These are phyloP conservation scores for Cronartium ribicola DNA, from an alignment of 1,284 basidiomycete species.

Conservation along the genomic window DNA sequence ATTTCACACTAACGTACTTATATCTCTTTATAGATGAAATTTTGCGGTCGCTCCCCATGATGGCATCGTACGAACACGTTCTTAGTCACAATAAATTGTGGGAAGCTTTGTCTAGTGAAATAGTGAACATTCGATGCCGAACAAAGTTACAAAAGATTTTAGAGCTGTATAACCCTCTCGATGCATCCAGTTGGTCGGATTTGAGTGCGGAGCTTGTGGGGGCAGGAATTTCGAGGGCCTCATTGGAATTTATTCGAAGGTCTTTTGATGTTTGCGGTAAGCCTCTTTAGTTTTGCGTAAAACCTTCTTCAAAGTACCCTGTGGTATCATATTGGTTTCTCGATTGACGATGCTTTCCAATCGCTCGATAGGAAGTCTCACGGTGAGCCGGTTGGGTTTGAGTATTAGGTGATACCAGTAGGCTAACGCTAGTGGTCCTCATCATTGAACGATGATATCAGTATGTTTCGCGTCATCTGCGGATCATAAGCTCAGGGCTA, in stretches of 20 bases:
- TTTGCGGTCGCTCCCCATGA: conserved; percentile 17
- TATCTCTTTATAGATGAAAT: conserved; percentile 11
- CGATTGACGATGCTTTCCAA: too few relatives aligned
- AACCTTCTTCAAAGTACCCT: neutral
- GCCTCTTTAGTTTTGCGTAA: neutral
- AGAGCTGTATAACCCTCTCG: conserved; percentile 16
- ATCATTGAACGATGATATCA: too few relatives aligned
- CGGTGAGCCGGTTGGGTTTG: too few relatives aligned
- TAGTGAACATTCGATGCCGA: conserved; percentile 23
- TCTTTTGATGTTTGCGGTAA: conserved; percentile 33
- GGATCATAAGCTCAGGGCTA: conserved; percentile 43
- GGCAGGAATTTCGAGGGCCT: conserved; percentile 13
- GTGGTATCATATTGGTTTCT: neutral
- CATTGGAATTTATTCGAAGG: conserved; percentile 21
- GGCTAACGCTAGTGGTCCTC: too few relatives aligned
- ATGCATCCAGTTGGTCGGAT: conserved; percentile 29
- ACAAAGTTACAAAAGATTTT: conserved; percentile 13
- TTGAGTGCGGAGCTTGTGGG: conserved; percentile 13
- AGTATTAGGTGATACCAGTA: too few relatives aligned
- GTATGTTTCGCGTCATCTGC: too few relatives aligned
- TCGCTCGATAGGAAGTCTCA: too few relatives aligned
- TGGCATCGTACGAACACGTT: conserved; percentile 26
- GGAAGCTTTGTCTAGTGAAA: conserved; percentile 27
- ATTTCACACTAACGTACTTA: neutral
- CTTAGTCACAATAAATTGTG: conserved; percentile 37